phyloP scores from a whole-genome alignment of 257 asterid genomes.

The Solanum paucissectum region DNA sequence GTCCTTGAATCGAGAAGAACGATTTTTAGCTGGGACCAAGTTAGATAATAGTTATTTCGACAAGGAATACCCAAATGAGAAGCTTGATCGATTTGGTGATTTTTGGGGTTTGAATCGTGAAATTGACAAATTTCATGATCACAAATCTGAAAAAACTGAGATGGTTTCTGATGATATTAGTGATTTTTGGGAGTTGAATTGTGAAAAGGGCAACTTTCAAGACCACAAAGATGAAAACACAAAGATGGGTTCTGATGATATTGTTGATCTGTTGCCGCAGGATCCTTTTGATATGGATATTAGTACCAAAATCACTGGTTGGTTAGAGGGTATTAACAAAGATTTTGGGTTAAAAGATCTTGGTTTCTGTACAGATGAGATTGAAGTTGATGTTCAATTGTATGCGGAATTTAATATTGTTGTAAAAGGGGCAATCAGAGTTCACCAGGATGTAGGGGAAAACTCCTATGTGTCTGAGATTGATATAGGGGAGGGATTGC shows the following conservation, averaged over 20 bases:
- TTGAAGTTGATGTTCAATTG: conserved; percentile 16
- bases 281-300: conserved; percentile 61
- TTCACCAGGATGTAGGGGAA: conserved; percentile 23
- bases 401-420: conserved; percentile 25
- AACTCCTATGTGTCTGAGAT: neutral
- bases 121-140: neutral
- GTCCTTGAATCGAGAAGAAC: conserved; percentile 30
- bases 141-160: conserved; percentile 14
- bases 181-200: conserved; percentile 7
- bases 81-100: conserved; percentile 13
- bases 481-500: conserved; percentile 13
- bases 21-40: conserved; percentile 9
- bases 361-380: conserved; percentile 26
- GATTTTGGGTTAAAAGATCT: conserved; percentile 22
- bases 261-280: conserved; percentile 49
- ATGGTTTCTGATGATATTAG: conserved; percentile 10
- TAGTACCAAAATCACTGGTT: conserved; percentile 27
- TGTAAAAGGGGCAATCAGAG: conserved; percentile 20
- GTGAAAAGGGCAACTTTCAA: neutral
- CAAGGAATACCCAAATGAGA: conserved; percentile 14
- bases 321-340: conserved; percentile 32
- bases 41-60: conserved; percentile 16
- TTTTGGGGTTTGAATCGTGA: conserved; percentile 4
- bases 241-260: conserved; percentile 24
- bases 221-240: conserved; percentile 3